Base-by-base conservation (phyloP, 208 protist genomes). In the Acanthamoeba sp. region DNA sequence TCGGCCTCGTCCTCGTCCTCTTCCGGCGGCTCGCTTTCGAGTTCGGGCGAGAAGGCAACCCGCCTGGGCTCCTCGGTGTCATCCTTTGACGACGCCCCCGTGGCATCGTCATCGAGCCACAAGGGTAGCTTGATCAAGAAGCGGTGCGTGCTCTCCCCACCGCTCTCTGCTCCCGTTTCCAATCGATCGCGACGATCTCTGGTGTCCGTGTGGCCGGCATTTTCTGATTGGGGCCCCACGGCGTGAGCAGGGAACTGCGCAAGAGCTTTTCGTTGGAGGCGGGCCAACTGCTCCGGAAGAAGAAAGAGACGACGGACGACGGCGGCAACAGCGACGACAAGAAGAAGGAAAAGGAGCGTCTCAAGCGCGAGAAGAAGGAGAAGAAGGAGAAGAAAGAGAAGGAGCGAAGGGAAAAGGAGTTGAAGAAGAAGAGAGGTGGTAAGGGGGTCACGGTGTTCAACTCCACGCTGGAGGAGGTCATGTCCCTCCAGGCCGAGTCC, bases 401-500 rank as follows among this genome's bases (percentile, higher is more conserved):
- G 29, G 38, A 85, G 38, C 12, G 32, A 7, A 85, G 14, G 38
- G 38, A 48, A 5, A 85, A 85, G 76, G 45, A 57, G 38, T 18
- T 36, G 76, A 59, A 48, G n/a, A 85, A 57, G 45, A 55, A 34
- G 14, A 3, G 45, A 34, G 45, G 38, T 12, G 45, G 76, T 5
- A 85, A 85, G 38, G 7, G 27, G 36, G 76, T 85, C 7, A 85
- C 76, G 1, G 76, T 85, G 18, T 85, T 59, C 45, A 57, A 57
- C 20, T 48, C 76, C 7, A 59, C 76, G 16, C 32, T 85, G 36
- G 76, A 85, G 42, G 38, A 85, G 38, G 76, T 85, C n/a, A 85
- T 85, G 76, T 85, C 76, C 45, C 45, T 85, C 12, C 76, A 85
- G 76, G 38, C 18, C 42, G 76, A 85, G n/a, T 48, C 38, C 42